phyloP scores from a whole-genome alignment of 192 early-diverging fungal species.

The Lobulomyces angularis region DNA sequence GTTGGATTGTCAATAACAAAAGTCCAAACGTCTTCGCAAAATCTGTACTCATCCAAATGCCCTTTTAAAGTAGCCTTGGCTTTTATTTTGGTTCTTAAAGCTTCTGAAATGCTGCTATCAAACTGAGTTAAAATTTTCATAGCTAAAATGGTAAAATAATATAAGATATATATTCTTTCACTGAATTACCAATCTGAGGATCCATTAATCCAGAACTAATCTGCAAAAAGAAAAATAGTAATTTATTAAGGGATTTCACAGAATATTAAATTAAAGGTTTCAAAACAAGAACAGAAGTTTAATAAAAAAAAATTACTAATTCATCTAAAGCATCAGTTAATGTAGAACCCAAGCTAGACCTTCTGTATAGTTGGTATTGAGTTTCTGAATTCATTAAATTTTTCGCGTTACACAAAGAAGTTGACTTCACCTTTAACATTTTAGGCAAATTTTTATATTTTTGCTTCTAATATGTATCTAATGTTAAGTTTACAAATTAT shows the following conservation, averaged over 20 bases:
- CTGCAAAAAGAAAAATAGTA: no score
- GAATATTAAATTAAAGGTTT: no score
- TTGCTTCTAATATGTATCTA: no score
- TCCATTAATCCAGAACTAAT: conserved; percentile 78
- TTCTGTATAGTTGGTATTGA: conserved; percentile 40
- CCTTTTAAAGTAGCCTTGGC: conserved; percentile 77
- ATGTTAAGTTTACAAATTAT: no score
- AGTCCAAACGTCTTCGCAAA: conserved; percentile 98
- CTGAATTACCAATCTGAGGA: conserved; percentile 46
- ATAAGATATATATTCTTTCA: neutral
- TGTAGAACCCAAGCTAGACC: conserved; percentile 67
- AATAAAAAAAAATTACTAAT: no score
- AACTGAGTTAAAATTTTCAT: conserved; percentile 80
- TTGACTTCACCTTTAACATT: no score
- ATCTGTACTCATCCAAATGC: conserved; percentile 82
- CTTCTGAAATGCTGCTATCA: conserved; percentile 78
- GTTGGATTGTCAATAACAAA: conserved; percentile 77
- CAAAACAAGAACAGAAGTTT: no score
- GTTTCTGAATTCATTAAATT: no score
- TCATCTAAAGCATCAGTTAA: conserved; percentile 96
- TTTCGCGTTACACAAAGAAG: no score
- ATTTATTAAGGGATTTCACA: no score
- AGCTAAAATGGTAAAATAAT: conserved; percentile 33
- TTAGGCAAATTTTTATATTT: no score
- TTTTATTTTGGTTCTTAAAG: conserved; percentile 66